Percentiles rank a stretch among this genome's conserved stretches.
phyloP scores from a whole-genome alignment of 2,329 filamentous ascomycete species.

The Venturia pyrina region DNA sequence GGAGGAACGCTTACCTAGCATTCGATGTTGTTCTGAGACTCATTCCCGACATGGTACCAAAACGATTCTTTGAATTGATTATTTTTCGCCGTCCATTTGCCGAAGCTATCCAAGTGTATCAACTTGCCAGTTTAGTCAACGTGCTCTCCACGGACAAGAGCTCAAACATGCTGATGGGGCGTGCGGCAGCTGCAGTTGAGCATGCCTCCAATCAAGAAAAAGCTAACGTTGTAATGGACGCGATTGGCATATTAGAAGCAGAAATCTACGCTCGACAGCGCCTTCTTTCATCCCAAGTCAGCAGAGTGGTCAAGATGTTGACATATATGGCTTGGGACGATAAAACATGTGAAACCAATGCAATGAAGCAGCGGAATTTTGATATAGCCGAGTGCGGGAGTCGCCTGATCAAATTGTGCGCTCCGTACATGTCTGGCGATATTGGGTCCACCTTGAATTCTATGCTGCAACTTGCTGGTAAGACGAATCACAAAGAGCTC shows the following conservation, averaged over 20 bases:
- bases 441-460: background rate
- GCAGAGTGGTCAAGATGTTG: background rate
- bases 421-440: background rate
- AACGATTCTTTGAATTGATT: slow-evolving; percentile 36
- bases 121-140: slow-evolving; percentile 37
- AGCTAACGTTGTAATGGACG: background rate
- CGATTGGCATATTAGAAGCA: background rate
- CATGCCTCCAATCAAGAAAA: background rate
- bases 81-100: slow-evolving; percentile 34
- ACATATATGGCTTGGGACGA: background rate
- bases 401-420: background rate
- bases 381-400: background rate
- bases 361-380: background rate
- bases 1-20: slow-evolving; percentile 38
- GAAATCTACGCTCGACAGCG: background rate
- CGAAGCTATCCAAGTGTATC: slow-evolving; percentile 38
- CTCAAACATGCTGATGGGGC: background rate
- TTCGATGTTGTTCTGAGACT: slow-evolving; percentile 40
- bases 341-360: background rate
- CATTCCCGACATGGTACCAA: slow-evolving; percentile 31
- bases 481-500: background rate
- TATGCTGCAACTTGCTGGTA: background rate
- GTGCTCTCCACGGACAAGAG: background rate
- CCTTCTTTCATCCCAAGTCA: background rate
- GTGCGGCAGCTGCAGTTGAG: background rate